Evolutionary conservation across 441 rosid genomes (phyloP), one percentile per base, ranked within the genome.

Genomic region (Erodium moschatum): DNA sequence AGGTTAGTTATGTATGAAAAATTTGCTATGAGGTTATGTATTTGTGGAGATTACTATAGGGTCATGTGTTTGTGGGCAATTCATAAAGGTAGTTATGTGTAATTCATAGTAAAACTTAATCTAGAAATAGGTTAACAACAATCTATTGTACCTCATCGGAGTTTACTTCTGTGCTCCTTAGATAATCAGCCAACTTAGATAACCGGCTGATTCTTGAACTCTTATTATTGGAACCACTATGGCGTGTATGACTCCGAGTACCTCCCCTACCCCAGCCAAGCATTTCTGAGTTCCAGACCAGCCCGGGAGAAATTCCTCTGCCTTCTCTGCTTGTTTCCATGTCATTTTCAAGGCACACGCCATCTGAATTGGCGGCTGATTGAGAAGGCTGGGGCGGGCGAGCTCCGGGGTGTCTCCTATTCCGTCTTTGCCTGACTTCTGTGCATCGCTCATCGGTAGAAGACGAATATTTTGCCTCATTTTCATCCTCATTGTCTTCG

Each of bases 241-340:
- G 87, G 50, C 93, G 84, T 6, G 86, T 80, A 74, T 80, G 80
- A 81, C 93, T 88, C 71, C 93, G 77, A 62, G 82, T 70, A 64
- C 93, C 93, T 24, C 90, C 93, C 76, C 79, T 78, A 64, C 93
- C 93, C 90, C 93, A 88, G 54, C 84, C 85, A 81, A 86, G 85
- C 81, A 76, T 75, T 75, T 86, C 89, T 0, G 82, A 72, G 70
- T 79, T 86, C 87, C 91, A 81, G 40, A 79, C 83, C 40, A 78
- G 85, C 50, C 87, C 86, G 65, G 89, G 86, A 72, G 86, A 81
- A 69, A 75, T 76, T 71, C 81, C 86, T 72, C 84, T 75, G 73
- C 67, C 72, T 48, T 83, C 89, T 70, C 72, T 75, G 61, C 73
- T 70, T 48, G 71, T 68, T 71, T 86, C 89, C 70, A 69, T 35